phyloP scores from a whole-genome alignment of 169 alveolate genomes.

The Eimeria sp. region DNA sequence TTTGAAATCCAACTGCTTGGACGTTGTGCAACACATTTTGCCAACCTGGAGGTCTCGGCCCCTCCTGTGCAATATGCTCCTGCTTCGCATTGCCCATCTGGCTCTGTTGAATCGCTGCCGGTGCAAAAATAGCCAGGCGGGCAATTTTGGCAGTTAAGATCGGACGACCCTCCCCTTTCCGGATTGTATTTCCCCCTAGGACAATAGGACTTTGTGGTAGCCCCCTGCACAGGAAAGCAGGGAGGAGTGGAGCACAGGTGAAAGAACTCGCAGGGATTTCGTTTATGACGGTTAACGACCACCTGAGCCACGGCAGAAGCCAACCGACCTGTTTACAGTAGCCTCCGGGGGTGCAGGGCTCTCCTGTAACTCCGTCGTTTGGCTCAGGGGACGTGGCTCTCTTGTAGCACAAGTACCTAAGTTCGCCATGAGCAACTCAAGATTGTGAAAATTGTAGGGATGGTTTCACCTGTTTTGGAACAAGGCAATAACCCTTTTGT shows the following conservation, averaged over 20 bases:
- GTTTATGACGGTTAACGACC: neutral
- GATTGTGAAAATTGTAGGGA: neutral
- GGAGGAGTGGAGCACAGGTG: neutral
- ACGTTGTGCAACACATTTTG: neutral
- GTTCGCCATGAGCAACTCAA: neutral
- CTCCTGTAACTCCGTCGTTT: slow-evolving; percentile 38
- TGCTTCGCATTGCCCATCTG: slow-evolving; percentile 60
- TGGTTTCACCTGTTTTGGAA: neutral
- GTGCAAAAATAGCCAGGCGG: slow-evolving; percentile 46
- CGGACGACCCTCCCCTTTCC: slow-evolving; percentile 7
- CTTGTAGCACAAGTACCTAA: slow-evolving; percentile 64
- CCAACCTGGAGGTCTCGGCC: slow-evolving; percentile 30
- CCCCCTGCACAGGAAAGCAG: slow-evolving; percentile 13
- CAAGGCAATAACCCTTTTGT: neutral
- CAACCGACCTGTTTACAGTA: slow-evolving; percentile 63
- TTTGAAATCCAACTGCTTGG: neutral
- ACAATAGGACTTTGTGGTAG: slow-evolving; percentile 72
- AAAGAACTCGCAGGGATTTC: neutral
- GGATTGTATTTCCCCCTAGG: slow-evolving; percentile 60
- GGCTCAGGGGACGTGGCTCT: slow-evolving; percentile 37
- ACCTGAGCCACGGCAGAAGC: neutral
- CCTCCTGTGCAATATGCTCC: slow-evolving; percentile 68
- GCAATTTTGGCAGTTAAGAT: neutral
- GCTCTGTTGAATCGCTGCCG: slow-evolving; percentile 70
- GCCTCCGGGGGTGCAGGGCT: slow-evolving; percentile 64